Evolutionary conservation across 257 asterid species (phyloP).

Genomic region (Jaltomata sinuosa): DNA sequence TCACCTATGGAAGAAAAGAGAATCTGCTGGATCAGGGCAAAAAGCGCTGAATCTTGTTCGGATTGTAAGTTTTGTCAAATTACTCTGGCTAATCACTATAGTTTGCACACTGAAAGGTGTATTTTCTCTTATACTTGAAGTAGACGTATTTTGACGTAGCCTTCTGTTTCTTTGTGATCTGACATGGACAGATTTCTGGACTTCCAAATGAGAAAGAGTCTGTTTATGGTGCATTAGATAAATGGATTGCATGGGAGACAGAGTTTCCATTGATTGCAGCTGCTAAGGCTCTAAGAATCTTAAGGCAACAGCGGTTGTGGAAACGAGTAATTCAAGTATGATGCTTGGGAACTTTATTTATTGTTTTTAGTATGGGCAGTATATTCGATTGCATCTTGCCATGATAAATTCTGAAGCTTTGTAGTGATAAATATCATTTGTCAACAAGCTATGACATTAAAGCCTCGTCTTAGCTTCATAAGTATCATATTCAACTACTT

Average conservation of each 20-base stretch:
- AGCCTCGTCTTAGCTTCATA: background rate
- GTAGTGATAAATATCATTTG: background rate
- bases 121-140: background rate
- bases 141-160: background rate
- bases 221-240: conserved; percentile 68
- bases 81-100: background rate
- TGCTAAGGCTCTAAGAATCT: conserved; percentile 75
- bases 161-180: background rate
- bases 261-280: conserved; percentile 93
- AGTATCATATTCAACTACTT: background rate
- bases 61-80: conserved; percentile 34
- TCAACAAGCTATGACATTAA: background rate
- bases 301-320: conserved; percentile 73
- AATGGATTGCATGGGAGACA: conserved; percentile 94
- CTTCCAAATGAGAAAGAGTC: conserved; percentile 83
- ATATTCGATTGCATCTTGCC: background rate
- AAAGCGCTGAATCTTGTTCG: conserved; percentile 68
- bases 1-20: conserved; percentile 81
- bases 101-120: background rate
- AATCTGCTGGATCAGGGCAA: conserved; percentile 71
- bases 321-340: conserved; percentile 63
- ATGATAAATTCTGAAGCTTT: background rate
- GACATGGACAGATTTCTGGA: conserved; percentile 47
- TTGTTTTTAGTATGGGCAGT: background rate
- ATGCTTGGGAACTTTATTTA: background rate